Percentiles rank a stretch among this genome's conserved stretches.
Conservation (phyloP, 2,329 filamentous ascomycete species). For the Xylariaceae sp. region DNA sequence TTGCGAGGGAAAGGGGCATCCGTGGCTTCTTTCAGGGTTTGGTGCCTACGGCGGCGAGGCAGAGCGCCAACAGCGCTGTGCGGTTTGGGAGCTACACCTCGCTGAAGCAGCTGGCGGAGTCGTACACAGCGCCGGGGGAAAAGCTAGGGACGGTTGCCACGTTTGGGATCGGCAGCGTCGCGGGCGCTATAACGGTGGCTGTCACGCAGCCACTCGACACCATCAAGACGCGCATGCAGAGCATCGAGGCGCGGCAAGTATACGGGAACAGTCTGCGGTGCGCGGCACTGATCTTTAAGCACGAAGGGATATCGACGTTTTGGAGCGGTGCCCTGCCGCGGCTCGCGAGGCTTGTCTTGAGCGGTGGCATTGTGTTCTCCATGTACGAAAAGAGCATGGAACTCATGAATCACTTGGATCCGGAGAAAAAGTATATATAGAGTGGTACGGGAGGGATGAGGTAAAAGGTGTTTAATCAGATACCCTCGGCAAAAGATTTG, state of each 20-base stretch:
- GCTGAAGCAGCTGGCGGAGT: constrained; percentile 87
- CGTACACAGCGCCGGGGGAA: constrained; percentile 91
- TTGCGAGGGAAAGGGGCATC: constrained; percentile 84
- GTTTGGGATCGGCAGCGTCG: constrained; percentile 87
- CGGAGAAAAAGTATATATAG: constrained; percentile 81
- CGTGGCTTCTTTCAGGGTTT: constrained; percentile 97
- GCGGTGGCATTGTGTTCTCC: constrained; percentile 96
- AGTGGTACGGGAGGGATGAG: neutral
- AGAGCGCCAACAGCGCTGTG: constrained; percentile 92
- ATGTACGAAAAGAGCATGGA: constrained; percentile 99
- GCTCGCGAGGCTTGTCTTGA: constrained; percentile 82
- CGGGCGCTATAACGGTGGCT: constrained; percentile 89
- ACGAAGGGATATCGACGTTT: constrained; percentile 88
- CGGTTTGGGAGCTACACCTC: constrained; percentile 91
- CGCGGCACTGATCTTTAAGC: constrained; percentile 79
- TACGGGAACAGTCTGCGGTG: constrained; percentile 92
- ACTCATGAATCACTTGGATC: constrained; percentile 78
- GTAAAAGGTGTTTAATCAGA: constrained; percentile 19
- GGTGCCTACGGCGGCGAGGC: constrained; percentile 89
- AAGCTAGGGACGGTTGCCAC: constrained; percentile 88
- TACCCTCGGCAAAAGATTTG: constrained; percentile 30
- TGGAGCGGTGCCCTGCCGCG: constrained; percentile 93
- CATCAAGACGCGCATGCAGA: constrained; percentile 98
- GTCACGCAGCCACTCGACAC: constrained; percentile 82
- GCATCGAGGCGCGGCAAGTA: constrained; percentile 77